Base-by-base conservation (phyloP, 768 basidiomycete genomes). In the Mycena olivaceomarginata region DNA sequence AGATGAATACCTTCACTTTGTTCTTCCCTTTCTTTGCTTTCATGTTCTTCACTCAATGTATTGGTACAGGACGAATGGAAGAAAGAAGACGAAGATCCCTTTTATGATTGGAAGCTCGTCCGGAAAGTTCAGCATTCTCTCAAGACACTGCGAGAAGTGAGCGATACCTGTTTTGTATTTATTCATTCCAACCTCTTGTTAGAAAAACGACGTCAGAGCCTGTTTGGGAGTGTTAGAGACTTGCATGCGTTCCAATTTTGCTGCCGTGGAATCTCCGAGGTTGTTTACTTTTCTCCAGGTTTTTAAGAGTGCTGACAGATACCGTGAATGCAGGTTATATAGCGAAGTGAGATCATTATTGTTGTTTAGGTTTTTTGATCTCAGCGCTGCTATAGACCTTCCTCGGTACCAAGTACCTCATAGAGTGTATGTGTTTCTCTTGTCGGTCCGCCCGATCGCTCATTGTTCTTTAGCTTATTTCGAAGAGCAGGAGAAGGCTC, bases 201-300 rank as follows among this genome's bases (percentile, higher is more conserved):
- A 79, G 77, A 93, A 91, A 79, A 93, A 93, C 45, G 98, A 99
- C 83, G 94, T 92, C 4, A 92, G 95, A 74, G 97, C 96, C 0
- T 91, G 98, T 64, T 90, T 98, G 59, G 97, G 96, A 5, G 95
- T 99, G 0, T 86, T 99, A 46, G 97, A 98, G 81, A 96, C 96
- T 0, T 98, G 96, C 79, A 91, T 99, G 59, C 90, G 97, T 70
- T 91, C 93, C 31, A 99, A 98, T 84, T 99, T 99, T 86, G 98
- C 96, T 16, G 98, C 96, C 0, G 93, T 96, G 5, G 98, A 98
- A 86, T 96, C 95, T 46, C 85, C 94, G 12, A 93, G 94, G 94
- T 93, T 75, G 72, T 80, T 70, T 40, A 73, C 45, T 57, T 20
- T 9, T 56, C 46, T 45, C 31, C n/a, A 15, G 48, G 15, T 57